A percentile compares a stretch with the other conserved stretches of the same genome.
phyloP scores from a whole-genome alignment of 768 basidiomycete genomes.

The Phylloporus arenicola region DNA sequence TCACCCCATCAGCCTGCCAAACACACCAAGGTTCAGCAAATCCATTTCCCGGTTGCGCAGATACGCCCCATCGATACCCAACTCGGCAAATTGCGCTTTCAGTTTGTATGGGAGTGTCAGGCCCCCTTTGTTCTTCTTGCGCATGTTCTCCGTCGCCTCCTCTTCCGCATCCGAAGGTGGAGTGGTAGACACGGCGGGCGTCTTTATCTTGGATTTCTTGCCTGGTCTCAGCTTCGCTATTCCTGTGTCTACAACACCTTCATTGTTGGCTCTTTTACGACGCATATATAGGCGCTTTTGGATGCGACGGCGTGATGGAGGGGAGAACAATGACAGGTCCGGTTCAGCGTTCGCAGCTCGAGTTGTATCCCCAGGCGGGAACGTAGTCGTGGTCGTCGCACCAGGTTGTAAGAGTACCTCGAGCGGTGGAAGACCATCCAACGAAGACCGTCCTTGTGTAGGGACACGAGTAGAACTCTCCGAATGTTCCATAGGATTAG shows the following conservation, averaged over 20 bases:
- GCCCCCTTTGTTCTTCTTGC: slow-evolving; percentile 29
- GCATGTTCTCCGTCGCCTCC: slow-evolving; percentile 5
- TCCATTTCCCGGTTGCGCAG: slow-evolving; percentile 41
- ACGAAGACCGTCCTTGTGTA: not conserved
- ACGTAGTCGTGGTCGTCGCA: not conserved
- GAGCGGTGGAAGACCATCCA: not conserved
- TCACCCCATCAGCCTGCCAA: slow-evolving; percentile 40
- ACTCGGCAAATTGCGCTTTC: slow-evolving; percentile 35
- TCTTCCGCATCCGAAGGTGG: slow-evolving; percentile 7
- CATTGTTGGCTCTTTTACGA: slow-evolving; percentile 48
- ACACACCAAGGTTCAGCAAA: slow-evolving; percentile 33
- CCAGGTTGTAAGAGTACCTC: not conserved
- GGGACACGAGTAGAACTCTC: not conserved
- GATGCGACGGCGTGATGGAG: slow-evolving; percentile 48
- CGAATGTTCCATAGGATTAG: not conserved
- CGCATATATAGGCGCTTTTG: slow-evolving; percentile 70
- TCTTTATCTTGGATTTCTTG: slow-evolving; percentile 12
- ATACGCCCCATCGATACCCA: slow-evolving; percentile 42
- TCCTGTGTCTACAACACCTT: not conserved
- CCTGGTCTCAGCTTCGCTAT: slow-evolving; percentile 38
- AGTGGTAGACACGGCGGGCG: slow-evolving; percentile 6
- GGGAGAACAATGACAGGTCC: slow-evolving; percentile 34
- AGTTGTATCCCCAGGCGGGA: not conserved
- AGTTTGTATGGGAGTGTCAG: slow-evolving; percentile 43
- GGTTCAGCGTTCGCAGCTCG: slow-evolving; percentile 1